Conservation (phyloP, 2,329 filamentous ascomycete genomes). For the Apiospora malaysiana region DNA sequence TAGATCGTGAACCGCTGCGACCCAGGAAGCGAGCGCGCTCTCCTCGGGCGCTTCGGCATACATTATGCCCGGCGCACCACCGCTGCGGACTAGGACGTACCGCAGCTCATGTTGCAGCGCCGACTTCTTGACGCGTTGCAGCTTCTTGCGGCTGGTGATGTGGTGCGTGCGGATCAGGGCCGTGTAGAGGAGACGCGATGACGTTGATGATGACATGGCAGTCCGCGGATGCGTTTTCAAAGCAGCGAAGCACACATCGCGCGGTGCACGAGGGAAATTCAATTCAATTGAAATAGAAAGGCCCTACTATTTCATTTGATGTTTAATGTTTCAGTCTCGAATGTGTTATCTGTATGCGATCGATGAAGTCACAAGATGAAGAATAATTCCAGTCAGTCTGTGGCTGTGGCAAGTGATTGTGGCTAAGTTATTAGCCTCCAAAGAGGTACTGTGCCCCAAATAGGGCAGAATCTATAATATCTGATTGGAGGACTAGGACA, state of each 20-base stretch:
- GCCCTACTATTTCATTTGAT: too few species aligned
- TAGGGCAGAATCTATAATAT: neutral
- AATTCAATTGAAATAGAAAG: too few species aligned
- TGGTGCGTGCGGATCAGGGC: conserved; percentile 80
- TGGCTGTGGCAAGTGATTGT: neutral
- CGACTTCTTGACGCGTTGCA: conserved; percentile 63
- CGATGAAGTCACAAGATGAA: neutral
- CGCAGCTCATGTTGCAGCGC: conserved; percentile 64
- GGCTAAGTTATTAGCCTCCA: neutral
- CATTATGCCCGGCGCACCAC: conserved; percentile 78
- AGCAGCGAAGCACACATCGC: neutral
- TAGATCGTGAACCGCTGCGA: conserved; percentile 66
- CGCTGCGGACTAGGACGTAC: conserved; percentile 70
- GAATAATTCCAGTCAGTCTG: neutral
- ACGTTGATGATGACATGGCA: neutral
- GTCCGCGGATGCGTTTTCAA: neutral
- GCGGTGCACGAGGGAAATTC: too few species aligned
- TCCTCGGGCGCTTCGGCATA: conserved; percentile 70
- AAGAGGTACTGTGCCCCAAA: too few species aligned
- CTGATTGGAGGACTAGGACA: neutral
- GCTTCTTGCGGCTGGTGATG: conserved; percentile 80
- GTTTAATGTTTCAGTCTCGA: neutral
- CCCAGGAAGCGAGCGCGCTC: conserved; percentile 65
- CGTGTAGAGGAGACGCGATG: conserved; percentile 38
- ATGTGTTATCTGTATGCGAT: neutral